Conservation (phyloP, 805 yeast species). For the Yueomyces sp. region DNA sequence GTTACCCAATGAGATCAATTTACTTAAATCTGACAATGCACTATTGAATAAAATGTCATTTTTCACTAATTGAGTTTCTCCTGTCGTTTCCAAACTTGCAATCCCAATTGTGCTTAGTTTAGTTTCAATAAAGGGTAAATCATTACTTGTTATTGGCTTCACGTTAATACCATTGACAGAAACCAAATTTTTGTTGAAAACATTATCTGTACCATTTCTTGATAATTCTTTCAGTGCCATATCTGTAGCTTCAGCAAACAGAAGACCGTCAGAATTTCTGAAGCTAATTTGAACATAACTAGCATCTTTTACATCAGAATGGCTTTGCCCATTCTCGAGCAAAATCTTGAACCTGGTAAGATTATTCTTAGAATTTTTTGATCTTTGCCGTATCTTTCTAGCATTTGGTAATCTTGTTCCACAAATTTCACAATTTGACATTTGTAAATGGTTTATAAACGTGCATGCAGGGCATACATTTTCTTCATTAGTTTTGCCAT, state of each 20-base stretch:
- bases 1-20: conserved; percentile 63
- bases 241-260: conserved; percentile 35
- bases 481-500: neutral
- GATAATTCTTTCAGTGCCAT: conserved; percentile 33
- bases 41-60: conserved; percentile 49
- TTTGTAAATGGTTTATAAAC: conserved; percentile 68
- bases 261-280: conserved; percentile 51
- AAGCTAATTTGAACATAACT: conserved; percentile 55
- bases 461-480: conserved; percentile 49
- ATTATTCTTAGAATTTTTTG: conserved; percentile 10
- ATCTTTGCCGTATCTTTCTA: conserved; percentile 3
- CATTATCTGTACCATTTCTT: conserved; percentile 29
- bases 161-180: conserved; percentile 21
- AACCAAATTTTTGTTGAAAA: conserved; percentile 21
- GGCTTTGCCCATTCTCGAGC: conserved; percentile 14
- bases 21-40: conserved; percentile 66
- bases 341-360: conserved; percentile 22
- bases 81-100: conserved; percentile 48
- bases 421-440: conserved; percentile 76
- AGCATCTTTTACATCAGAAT: neutral
- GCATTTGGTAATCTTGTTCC: conserved; percentile 38
- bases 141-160: neutral
- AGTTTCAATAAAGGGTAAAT: conserved; percentile 9
- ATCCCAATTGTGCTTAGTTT: conserved; percentile 44
- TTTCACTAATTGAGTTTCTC: conserved; percentile 39